These are phyloP conservation scores for Funneliformis caledonium DNA, from an alignment of 371 early-diverging fungal genomes.

Conservation along the genomic window DNA sequence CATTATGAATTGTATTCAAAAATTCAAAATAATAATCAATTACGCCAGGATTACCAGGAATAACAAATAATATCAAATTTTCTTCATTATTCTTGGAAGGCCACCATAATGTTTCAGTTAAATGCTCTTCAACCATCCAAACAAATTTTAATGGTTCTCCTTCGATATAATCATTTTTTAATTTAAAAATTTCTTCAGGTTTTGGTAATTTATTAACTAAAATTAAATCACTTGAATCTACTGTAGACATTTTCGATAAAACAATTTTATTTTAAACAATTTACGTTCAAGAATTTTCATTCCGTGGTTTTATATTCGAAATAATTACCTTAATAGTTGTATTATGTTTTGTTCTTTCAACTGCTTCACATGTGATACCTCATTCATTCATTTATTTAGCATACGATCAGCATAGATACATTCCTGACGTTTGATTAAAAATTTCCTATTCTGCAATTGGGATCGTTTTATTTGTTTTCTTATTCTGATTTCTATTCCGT, in stretches of 20 bases:
- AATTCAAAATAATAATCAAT: constrained; percentile 73
- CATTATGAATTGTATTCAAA: constrained; percentile 55
- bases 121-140: constrained; percentile 12
- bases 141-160: neutral
- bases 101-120: constrained; percentile 36
- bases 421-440: no score
- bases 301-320: no score
- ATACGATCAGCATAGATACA: no score
- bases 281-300: no score
- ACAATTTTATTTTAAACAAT: no score
- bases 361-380: no score
- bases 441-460: no score
- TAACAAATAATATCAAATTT: constrained; percentile 20
- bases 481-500: no score
- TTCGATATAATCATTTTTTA: neutral
- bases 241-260: neutral
- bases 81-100: neutral
- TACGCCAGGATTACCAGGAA: constrained; percentile 71
- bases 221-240: neutral
- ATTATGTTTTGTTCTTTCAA: no score
- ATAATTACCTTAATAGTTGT: no score
- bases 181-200: neutral
- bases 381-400: no score
- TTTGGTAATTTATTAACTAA: neutral
- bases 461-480: no score